Evolutionary conservation across 2,329 filamentous ascomycete species (phyloP).

Genomic region (Fusarium luffae): DNA sequence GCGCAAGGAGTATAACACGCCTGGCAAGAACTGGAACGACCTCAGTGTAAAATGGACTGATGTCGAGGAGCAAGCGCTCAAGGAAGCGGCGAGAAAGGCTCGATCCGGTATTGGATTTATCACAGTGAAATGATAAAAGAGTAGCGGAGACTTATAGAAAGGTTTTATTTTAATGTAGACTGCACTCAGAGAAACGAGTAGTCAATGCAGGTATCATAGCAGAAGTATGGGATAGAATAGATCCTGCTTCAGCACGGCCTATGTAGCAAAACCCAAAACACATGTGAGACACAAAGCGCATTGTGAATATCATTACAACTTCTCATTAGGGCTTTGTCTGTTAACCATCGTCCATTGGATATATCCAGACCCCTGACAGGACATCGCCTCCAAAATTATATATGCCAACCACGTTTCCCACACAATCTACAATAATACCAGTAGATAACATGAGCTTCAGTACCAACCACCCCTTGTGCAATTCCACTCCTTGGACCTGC

Average conservation of each 20-base stretch:
- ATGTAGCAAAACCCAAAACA: not conserved
- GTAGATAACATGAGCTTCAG: conserved; percentile 18
- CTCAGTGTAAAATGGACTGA: conserved; percentile 76
- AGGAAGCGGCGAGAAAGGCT: conserved; percentile 65
- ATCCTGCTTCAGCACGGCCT: not conserved
- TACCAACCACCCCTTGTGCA: conserved; percentile 13
- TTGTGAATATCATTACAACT: conserved; percentile 39
- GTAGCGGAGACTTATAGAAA: not conserved
- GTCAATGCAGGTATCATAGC: not conserved
- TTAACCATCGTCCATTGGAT: conserved; percentile 3
- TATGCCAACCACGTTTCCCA: conserved; percentile 22
- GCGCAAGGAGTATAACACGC: conserved; percentile 72
- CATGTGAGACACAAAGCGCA: not conserved
- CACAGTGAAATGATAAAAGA: conserved; percentile 64
- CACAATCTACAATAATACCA: conserved; percentile 7
- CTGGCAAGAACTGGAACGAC: conserved; percentile 73
- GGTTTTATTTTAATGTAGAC: not conserved
- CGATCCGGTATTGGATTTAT: conserved; percentile 73
- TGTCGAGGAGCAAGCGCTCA: conserved; percentile 71
- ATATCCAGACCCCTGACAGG: conserved; percentile 10
- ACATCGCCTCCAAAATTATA: conserved; percentile 25
- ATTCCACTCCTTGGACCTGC: conserved; percentile 27
- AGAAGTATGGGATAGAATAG: not conserved
- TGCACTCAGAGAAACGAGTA: not conserved
- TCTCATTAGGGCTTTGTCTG: conserved; percentile 33